phyloP scores from a whole-genome alignment of 371 early-diverging fungal species.

The Saksenaea oblongispora region DNA sequence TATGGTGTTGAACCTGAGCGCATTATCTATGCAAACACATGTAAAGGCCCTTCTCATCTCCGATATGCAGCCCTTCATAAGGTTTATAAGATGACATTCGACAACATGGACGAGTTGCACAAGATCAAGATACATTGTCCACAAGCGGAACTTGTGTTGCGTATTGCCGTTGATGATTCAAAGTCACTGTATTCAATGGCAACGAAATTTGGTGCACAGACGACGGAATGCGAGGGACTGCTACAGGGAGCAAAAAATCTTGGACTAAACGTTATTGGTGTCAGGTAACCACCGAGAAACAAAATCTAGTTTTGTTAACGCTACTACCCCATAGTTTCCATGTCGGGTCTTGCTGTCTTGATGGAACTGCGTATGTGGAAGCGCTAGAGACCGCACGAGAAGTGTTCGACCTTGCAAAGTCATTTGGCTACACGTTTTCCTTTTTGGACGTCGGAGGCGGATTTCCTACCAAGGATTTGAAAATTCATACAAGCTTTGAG shows the following conservation, averaged over 20 bases:
- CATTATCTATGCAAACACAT: constrained; percentile 98
- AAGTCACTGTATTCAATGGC: constrained; percentile 90
- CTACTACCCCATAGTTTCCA: constrained; percentile 64
- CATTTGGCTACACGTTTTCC: constrained; percentile 74
- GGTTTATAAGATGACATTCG: constrained; percentile 95
- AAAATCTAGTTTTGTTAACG: not conserved
- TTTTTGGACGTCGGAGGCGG: constrained; percentile 97
- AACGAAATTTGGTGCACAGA: constrained; percentile 94
- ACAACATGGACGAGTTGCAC: constrained; percentile 94
- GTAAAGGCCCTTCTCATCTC: constrained; percentile 96
- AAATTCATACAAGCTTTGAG: constrained; percentile 78
- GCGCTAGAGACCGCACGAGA: constrained; percentile 83
- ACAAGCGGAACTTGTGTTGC: constrained; percentile 85
- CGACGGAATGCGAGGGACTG: constrained; percentile 64
- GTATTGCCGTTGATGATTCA: constrained; percentile 95
- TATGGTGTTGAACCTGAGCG: constrained; percentile 76
- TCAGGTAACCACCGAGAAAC: constrained; percentile 45
- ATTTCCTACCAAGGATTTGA: constrained; percentile 87
- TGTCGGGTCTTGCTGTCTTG: constrained; percentile 94
- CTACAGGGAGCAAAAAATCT: constrained; percentile 79
- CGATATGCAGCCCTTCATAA: constrained; percentile 77
- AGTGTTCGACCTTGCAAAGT: constrained; percentile 85
- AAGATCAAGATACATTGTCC: constrained; percentile 87
- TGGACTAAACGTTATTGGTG: constrained; percentile 86
- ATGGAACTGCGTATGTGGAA: constrained; percentile 88